Conservation (phyloP, 176 grass and related monocot species). For the Cocos nucifera region DNA sequence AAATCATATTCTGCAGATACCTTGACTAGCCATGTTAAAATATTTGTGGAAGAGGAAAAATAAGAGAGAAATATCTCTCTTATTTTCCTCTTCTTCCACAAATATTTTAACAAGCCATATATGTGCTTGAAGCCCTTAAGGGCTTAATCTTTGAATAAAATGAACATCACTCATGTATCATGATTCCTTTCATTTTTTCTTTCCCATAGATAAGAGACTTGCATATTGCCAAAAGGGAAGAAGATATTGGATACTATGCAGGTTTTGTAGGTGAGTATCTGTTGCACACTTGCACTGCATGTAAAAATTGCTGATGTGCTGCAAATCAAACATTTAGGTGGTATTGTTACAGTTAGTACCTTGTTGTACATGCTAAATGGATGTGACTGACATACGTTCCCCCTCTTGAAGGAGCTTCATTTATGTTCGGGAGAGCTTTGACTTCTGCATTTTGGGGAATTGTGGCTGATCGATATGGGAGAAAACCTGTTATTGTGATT, state of each 20-base stretch:
- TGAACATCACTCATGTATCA: not conserved
- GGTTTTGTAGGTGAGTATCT: slow-evolving; percentile 54
- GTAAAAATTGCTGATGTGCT: too few relatives aligned
- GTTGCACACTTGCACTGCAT: not conserved
- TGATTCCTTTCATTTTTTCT: not conserved
- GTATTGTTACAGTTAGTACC: too few relatives aligned
- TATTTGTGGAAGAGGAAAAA: too few relatives aligned
- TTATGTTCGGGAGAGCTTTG: slow-evolving; percentile 57
- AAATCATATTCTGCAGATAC: too few relatives aligned
- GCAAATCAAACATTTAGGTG: too few relatives aligned
- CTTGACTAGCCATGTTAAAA: too few relatives aligned
- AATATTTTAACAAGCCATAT: too few relatives aligned
- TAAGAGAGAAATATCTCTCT: too few relatives aligned
- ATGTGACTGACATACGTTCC: not conserved
- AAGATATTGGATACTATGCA: slow-evolving; percentile 70
- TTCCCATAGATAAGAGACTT: slow-evolving; percentile 52
- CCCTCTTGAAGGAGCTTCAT: slow-evolving; percentile 37
- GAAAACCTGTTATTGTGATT: slow-evolving; percentile 58
- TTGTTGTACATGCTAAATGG: too few relatives aligned
- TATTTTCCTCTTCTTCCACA: too few relatives aligned
- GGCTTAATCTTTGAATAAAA: too few relatives aligned
- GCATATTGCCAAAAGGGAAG: slow-evolving; percentile 50
- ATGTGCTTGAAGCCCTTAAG: too few relatives aligned
- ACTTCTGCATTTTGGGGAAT: slow-evolving; percentile 63
- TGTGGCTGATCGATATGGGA: slow-evolving; percentile 68